Conservation (phyloP, 768 basidiomycete genomes). For the Agrocybe pediades region DNA sequence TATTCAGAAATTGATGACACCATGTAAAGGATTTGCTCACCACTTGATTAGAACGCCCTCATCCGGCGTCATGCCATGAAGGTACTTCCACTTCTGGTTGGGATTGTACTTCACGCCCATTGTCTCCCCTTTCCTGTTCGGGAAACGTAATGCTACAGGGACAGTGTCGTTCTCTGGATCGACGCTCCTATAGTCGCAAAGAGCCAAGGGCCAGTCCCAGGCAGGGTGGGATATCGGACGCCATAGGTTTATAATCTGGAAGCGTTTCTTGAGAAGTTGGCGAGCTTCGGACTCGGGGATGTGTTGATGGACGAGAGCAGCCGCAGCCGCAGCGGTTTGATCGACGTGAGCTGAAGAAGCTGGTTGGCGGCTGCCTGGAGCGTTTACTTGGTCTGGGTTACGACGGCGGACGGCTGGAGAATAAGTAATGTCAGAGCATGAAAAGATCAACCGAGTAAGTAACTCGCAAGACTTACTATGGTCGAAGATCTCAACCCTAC, state of each 20-base stretch:
- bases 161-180: slow-evolving; percentile 41
- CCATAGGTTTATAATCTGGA: slow-evolving; percentile 65
- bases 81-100: slow-evolving; percentile 54
- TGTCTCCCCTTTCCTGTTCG: slow-evolving; percentile 53
- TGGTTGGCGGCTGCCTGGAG: slow-evolving; percentile 39
- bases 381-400: slow-evolving; percentile 35
- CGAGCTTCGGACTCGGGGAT: slow-evolving; percentile 45
- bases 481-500: slow-evolving; percentile 55
- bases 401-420: slow-evolving; percentile 9
- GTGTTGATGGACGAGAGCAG: slow-evolving; percentile 49
- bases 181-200: slow-evolving; percentile 53
- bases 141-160: slow-evolving; percentile 45
- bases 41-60: slow-evolving; percentile 56
- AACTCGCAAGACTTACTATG: slow-evolving; percentile 45
- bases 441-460: neutral
- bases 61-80: slow-evolving; percentile 43
- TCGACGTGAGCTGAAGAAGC: slow-evolving; percentile 49
- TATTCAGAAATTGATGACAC: neutral
- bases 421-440: neutral
- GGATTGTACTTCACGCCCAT: slow-evolving; percentile 45
- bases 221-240: slow-evolving; percentile 51
- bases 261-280: slow-evolving; percentile 43
- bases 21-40: slow-evolving; percentile 10
- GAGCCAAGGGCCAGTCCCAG: slow-evolving; percentile 48
- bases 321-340: slow-evolving; percentile 46